These are phyloP conservation scores for Lunularia cruciata DNA, from an alignment of 225 moss, liverwort and hornwort species.

Conservation along the genomic window DNA sequence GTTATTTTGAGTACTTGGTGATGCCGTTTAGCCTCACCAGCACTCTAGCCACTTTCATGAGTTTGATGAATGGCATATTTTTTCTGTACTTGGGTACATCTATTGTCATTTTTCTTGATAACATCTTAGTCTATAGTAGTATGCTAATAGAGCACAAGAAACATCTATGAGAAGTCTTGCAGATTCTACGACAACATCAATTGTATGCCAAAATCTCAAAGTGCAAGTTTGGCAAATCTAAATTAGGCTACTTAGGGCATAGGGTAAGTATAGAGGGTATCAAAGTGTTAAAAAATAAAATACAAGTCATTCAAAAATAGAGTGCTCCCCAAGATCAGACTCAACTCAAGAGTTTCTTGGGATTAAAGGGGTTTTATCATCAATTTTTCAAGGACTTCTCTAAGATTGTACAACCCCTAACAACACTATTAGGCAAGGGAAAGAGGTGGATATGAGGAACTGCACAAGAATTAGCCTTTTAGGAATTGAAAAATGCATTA, in stretches of 20 bases:
- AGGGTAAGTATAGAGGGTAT: background rate
- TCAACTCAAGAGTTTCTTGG: background rate
- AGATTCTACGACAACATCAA: background rate
- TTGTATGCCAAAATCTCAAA: background rate
- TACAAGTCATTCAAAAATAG: background rate
- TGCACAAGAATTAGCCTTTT: background rate
- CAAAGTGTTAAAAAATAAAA: background rate
- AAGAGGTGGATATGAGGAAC: background rate
- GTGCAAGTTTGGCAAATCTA: background rate
- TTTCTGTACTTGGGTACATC: background rate
- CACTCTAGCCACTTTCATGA: background rate
- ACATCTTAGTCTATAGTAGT: slow-evolving; percentile 8
- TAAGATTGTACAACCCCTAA: background rate
- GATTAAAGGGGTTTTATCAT: background rate
- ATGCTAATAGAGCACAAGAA: background rate
- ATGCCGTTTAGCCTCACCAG: background rate
- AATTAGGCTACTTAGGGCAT: background rate
- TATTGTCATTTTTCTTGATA: background rate
- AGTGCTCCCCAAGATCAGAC: too few relatives aligned
- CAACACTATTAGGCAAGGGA: background rate
- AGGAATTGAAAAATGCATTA: background rate
- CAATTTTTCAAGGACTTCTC: background rate
- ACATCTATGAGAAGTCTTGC: background rate
- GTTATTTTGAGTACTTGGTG: slow-evolving; percentile 3
- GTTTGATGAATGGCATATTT: slow-evolving; percentile 17